phyloP scores from a whole-genome alignment of 768 basidiomycete genomes.

The Boletellus ananas region DNA sequence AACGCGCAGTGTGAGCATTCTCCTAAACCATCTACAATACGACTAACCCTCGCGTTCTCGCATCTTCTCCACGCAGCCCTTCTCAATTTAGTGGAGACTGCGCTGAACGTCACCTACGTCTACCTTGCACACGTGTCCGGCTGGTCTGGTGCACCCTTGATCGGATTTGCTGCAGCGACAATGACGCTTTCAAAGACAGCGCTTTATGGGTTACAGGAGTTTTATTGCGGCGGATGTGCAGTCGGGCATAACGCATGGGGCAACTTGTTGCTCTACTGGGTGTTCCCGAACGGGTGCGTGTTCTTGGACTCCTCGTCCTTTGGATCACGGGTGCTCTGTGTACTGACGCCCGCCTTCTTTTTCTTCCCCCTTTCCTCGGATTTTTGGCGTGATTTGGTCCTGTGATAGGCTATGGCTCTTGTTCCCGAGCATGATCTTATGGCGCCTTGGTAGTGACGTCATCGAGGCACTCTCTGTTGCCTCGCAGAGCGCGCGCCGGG shows the following conservation, averaged over 20 bases:
- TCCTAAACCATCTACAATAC: neutral
- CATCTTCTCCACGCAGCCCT: slow-evolving; percentile 45
- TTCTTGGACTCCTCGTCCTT: neutral
- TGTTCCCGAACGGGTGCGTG: slow-evolving; percentile 76
- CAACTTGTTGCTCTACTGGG: slow-evolving; percentile 57
- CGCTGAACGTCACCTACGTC: slow-evolving; percentile 70
- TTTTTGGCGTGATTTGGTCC: neutral
- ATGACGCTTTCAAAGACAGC: slow-evolving; percentile 86
- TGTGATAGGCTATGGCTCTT: slow-evolving; percentile 70
- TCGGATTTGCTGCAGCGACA: slow-evolving; percentile 69
- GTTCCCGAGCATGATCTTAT: slow-evolving; percentile 58
- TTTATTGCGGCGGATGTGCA: slow-evolving; percentile 68
- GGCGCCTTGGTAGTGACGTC: slow-evolving; percentile 62
- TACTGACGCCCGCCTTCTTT: slow-evolving; percentile 2
- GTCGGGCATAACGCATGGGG: slow-evolving; percentile 66
- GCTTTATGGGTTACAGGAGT: slow-evolving; percentile 80
- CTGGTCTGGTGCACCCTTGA: slow-evolving; percentile 63
- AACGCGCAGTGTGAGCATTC: slow-evolving; percentile 72
- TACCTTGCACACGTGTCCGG: slow-evolving; percentile 63
- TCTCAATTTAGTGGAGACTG: slow-evolving; percentile 74
- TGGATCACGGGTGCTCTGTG: neutral
- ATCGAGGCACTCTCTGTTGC: slow-evolving; percentile 37
- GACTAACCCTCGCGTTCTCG: neutral
- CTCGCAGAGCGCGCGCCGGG: slow-evolving; percentile 25
- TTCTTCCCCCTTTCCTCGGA: neutral